Conservation (phyloP, 306 rosid species). For the Quillaja saponaria region DNA sequence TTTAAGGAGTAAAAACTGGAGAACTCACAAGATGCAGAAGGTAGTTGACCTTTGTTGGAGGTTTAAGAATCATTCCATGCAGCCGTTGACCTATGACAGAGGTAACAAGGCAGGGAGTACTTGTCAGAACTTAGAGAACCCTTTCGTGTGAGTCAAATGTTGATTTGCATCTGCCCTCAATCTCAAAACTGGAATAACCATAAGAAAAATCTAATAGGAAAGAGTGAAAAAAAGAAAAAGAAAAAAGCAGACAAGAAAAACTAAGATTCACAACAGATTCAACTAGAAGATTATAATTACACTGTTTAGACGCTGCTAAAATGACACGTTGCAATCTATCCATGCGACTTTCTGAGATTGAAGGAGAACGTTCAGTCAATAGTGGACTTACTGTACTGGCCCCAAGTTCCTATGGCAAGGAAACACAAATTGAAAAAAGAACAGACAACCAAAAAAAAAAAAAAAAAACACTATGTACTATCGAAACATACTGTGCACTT, state of each 20-base stretch:
- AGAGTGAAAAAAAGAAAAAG: not conserved
- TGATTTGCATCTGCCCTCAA: conserved; percentile 7
- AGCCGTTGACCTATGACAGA: conserved; percentile 71
- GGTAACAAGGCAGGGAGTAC: conserved; percentile 13
- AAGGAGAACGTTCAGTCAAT: conserved; percentile 80
- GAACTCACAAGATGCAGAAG: conserved; percentile 68
- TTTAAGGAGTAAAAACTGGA: conserved; percentile 12
- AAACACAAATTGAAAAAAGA: conserved; percentile 19
- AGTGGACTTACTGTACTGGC: conserved; percentile 86
- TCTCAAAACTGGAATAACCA: conserved; percentile 5
- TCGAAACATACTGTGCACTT: conserved; percentile 75
- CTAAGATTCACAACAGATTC: not conserved
- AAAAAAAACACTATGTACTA: conserved; percentile 21
- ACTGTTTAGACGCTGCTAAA: conserved; percentile 91
- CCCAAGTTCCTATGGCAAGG: conserved; percentile 76
- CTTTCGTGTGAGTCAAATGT: conserved; percentile 2
- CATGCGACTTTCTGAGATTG: conserved; percentile 68
- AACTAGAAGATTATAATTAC: conserved; percentile 40
- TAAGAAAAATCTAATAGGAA: conserved; percentile 16
- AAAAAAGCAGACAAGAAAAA: too few species aligned
- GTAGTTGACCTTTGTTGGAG: conserved; percentile 50
- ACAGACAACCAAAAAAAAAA: conserved; percentile 3
- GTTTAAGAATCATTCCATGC: conserved; percentile 77
- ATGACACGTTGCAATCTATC: conserved; percentile 83
- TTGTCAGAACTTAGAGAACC: conserved; percentile 10